Base-by-base conservation (phyloP, 352 stramenopile genomes). In the Pythium myriotylum region DNA sequence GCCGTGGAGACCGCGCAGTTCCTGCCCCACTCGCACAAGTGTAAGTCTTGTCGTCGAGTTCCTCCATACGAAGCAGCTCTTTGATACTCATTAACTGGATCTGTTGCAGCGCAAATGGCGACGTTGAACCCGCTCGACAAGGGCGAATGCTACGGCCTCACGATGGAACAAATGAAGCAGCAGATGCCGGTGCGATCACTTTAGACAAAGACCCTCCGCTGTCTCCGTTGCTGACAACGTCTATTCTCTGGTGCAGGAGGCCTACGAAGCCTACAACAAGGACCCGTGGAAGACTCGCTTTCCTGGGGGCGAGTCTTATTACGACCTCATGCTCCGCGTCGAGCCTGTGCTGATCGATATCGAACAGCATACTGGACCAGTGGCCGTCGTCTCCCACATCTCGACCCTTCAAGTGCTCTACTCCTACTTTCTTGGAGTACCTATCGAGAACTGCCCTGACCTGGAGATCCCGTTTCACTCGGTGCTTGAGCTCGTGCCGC, bases 271-370 rank as follows among this genome's bases (percentile, higher is more conserved):
- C 10, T 94, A 88, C 68, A 61, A 79, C 54, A 69, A 78, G 19
- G 82, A 94, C 54, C 85, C 82, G 45, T 92, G 79, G 79, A 84
- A 88, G 54, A 91, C 85, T 43, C 82, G 85, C 14, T 94, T 94
- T 54, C 89, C 88, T 0, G 91, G 92, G 16, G 94, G 92, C 54
- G 94, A 98, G 74, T 97, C 89, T 8, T 98, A 98, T 70, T 83
- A 93, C 43, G 94, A 98, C 67, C 86, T 98, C 24, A 98, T 98
- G 76, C 71, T 96, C 61, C 87, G 94, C 17, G 70, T 98, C 22
- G 82, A 96, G 59, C 91, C 92, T 26, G 81, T 98, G 45, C 86
- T 98, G 53, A 97, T 98, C 59, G 93, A 97, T 72, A 92, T 98
- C 33, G 87, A 95, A 59, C 84, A 94, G 50, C 84, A 93, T 67